Conservation (phyloP, 441 rosid species). For the Mallotus japonicus region DNA sequence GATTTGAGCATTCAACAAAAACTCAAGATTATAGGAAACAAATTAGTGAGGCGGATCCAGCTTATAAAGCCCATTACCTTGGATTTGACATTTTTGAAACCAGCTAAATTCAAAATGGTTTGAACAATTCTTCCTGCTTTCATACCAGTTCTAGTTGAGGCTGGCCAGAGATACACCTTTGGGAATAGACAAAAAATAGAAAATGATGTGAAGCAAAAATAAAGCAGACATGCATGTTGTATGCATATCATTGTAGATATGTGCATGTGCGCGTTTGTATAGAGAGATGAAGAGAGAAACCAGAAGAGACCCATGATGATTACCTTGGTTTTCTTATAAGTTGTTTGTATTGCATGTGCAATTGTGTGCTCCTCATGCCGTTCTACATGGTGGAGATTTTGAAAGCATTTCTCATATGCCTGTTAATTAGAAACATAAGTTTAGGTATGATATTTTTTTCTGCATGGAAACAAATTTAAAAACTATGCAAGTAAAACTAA, state of each 20-base stretch:
- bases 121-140: slow-evolving; percentile 84
- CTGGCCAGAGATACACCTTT: slow-evolving; percentile 93
- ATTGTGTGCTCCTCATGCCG: slow-evolving; percentile 92
- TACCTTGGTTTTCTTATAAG: slow-evolving; percentile 92
- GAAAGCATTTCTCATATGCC: slow-evolving; percentile 94
- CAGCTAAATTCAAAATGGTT: slow-evolving; percentile 73
- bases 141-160: slow-evolving; percentile 79
- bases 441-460: neutral
- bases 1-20: slow-evolving; percentile 5
- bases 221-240: neutral
- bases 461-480: neutral
- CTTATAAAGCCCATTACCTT: slow-evolving; percentile 49
- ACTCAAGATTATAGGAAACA: neutral
- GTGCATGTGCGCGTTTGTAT: too few species aligned
- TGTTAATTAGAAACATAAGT: slow-evolving; percentile 26
- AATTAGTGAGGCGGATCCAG: neutral
- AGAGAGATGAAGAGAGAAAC: neutral
- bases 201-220: neutral
- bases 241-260: too few species aligned
- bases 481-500: neutral
- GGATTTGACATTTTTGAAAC: slow-evolving; percentile 87
- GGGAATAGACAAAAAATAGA: neutral
- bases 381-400: slow-evolving; percentile 86
- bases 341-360: slow-evolving; percentile 79
- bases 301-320: neutral